Base-by-base conservation (phyloP, 2,329 filamentous ascomycete species). In the Pseudogymnoascus sp. region DNA sequence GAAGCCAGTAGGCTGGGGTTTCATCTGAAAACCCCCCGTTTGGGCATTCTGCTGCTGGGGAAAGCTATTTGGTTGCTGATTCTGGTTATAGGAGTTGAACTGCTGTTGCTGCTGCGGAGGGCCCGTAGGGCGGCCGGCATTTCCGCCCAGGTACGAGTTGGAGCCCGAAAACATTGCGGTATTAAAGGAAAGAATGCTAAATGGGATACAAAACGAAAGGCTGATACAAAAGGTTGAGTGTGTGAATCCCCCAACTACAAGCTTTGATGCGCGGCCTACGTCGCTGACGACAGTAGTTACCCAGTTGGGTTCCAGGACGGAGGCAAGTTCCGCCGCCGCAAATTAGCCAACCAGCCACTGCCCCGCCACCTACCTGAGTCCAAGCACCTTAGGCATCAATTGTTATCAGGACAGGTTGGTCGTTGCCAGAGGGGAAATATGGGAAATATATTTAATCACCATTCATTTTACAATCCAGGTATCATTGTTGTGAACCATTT, bases 131-230 rank as follows among this genome's bases (percentile, higher is more conserved):
- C 88, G 84, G 79, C 82, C 88, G 73, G 87, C 91, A 75, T 82
- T 84, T 78, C 87, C 89, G 76, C 91, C 91, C 71, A 96, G 78
- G 76, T 88, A 97, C 67, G 90, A 87, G 80, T 90, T 95, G 68
- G 91, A 90, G 74, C 88, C 91, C 68, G 91, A 94, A 79, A 91
- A 97, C 93, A 97, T 97, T 77, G 72, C 73, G 61, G 43, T 66
- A 62, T 65, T 65, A 52, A 55, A 66, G 38, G 60, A 58, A 61
- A 67, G 23, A 38, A 60, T 38, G 58, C 33, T 39, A 39, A 41
- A 60, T 26, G 52, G 63, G 62, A 58, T 60, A 61, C 41, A 64
- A 64, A 64, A 55, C 39, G 43, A 58, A 43, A 37, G 31, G 31
- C 41, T 52, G 63, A 59, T 64, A 60, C 33, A 43, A 43, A 63